Base-by-base conservation (phyloP, 2,329 filamentous ascomycete species). In the Davidsoniella australis region DNA sequence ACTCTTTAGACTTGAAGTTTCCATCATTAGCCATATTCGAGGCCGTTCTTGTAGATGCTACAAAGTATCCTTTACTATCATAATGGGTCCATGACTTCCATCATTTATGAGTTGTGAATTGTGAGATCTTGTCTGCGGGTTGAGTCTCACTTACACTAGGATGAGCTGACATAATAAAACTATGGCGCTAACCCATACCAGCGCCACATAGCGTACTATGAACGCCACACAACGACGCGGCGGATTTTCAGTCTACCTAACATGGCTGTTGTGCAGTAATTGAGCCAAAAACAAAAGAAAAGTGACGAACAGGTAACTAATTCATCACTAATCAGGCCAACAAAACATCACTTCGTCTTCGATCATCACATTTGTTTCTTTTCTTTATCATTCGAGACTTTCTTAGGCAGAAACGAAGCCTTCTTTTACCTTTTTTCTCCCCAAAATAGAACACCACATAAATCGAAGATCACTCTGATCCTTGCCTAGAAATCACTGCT, bases 181-280 rank as follows among this genome's bases (percentile, higher is more conserved):
- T 17, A 24, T 45, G 44, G 33, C 33, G 44, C 20, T 39, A 24
- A 12, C 10, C 14, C 44, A 33, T 37, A 39, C 10, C 2, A 8
- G 24, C 33, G 44, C 44, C 44, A 46, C 33, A n/a, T 2, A 16
- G 17, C 44, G 33, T 46, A 33, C 38, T 39, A 46, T 17, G 38
- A 46, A 17, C 44, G 44, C 44, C 44, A 46, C 44, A 46, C 18
- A 24, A 4, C 17, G 44, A 46, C 44, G 33, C 44, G 44, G 24
- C 23, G 44, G 36, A 39, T 46, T 20, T 17, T 29, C 44, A 33
- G 29, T 33, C 10, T 29, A 33, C 29, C 29, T 33, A 38, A 39
- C 36, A 26, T 39, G 24, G 44, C 18, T 24, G 37, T 23, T 39
- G 14, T 39, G 12, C 44, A 20, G 44, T 18, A 45, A 45, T 45